Evolutionary conservation across 192 early-diverging fungal species (phyloP).

Genomic region (Cetraspora pellucida): DNA sequence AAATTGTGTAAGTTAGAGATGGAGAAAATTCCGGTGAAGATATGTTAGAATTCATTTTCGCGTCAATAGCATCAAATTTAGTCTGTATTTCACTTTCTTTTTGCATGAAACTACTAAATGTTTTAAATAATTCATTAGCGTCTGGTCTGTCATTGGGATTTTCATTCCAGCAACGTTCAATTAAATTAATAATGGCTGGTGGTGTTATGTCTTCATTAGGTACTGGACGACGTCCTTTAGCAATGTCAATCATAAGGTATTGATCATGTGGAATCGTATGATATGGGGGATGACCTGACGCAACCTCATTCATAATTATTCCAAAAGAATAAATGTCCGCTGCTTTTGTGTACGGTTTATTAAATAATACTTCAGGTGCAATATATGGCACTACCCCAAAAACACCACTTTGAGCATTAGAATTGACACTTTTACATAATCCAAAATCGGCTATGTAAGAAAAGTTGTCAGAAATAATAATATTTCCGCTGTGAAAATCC

Average conservation of each 20-base stretch:
- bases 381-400: slow-evolving; percentile 26
- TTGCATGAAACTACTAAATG: too few species aligned
- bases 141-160: not conserved
- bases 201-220: not conserved
- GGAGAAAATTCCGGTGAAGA: too few species aligned
- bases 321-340: slow-evolving; percentile 31
- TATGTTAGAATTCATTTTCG: too few species aligned
- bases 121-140: too few species aligned
- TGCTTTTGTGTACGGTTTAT: slow-evolving; percentile 1
- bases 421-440: slow-evolving; percentile 8
- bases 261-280: not conserved
- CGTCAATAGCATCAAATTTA: too few species aligned
- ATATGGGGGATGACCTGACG: not conserved
- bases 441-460: slow-evolving; percentile 11
- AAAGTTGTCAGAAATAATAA: not conserved
- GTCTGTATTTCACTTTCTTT: too few species aligned
- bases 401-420: not conserved
- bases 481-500: slow-evolving; percentile 23
- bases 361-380: slow-evolving; percentile 20
- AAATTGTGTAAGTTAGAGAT: too few species aligned
- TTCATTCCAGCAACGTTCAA: not conserved
- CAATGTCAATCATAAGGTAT: not conserved
- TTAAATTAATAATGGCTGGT: not conserved
- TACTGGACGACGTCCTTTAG: not conserved
- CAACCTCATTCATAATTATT: slow-evolving; percentile 5